Evolutionary conservation across 495 filamentous ascomycete species (phyloP), one percentile per base, ranked within the genome.

Genomic region (Viridothelium virens): DNA sequence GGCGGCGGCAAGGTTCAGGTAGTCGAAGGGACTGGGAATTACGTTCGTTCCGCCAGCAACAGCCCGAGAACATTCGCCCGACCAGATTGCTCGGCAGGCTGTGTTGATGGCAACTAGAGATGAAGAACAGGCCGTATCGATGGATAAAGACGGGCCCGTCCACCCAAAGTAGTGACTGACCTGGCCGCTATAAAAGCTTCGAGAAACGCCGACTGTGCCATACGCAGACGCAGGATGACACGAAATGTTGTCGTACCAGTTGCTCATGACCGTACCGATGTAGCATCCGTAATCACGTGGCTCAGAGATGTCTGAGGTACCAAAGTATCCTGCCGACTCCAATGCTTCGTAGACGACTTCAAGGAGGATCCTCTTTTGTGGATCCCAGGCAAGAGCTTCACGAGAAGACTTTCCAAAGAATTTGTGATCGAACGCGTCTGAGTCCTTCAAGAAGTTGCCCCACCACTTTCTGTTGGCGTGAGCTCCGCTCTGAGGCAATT

Each of bases 371-470:
- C 73, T 67, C 25, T 78, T 75, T 9, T 65, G 63, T 4, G 76
- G 75, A 63, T 79, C 77, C 39, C 71, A 62, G 18, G 68, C 46
- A 9, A 47, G 61, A 46, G 77, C 77, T 64, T 79, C 77, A 7
- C 74, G 72, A n/a, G 75, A 74, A 7, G 72, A 73, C 65, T 78
- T 74, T 10, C 70, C 68, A 63, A 79, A 79, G 72, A 79, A 78
- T 7, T 69, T 68, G 7, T 70, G 44, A 61, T 79, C 77, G 63
- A 77, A 77, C 66, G 65, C 47, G 14, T 67, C 73, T 14, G 73
- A 33, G 9, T 63, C 38, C 25, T n/a, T 3, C 67, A 63, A 69
- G 10, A 25, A 63, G 61, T 38, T 34, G 18, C 61, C 61, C 18
- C 36, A 63, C 38, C n/a, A n/a, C 9, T 38, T 9, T 38, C 9